Evolutionary conservation across 2,329 filamentous ascomycete species (phyloP), one percentile per base, ranked within the genome.

Genomic region (Aspergillus udagawae): DNA sequence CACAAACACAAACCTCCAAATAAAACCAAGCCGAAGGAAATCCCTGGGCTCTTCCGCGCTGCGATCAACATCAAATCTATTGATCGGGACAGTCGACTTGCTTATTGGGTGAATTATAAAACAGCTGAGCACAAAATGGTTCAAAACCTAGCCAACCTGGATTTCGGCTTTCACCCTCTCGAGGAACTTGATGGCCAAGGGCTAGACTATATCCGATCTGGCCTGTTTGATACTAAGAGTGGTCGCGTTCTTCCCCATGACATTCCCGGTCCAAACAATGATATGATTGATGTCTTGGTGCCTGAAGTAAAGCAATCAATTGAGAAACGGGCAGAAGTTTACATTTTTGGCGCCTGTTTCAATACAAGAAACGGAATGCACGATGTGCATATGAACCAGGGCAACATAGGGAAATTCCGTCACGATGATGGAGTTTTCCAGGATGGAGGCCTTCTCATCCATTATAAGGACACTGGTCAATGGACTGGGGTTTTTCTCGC

Each of bases 231-330:
- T 29, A 56, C 56, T 21, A 48, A 58, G 5, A 51, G 42, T n/a
- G 62, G 64, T 10, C 48, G 60, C 10, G 56, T 67, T 9, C 51
- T 69, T 8, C 60, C 63, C 0, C 64, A 64, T 54, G 60, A 63
- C n/a, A 53, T 62, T 27, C 47, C 53, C 3, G 64, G 63, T 1
- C 58, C 57, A 3, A 54, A 64, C 28, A 67, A 56, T 80, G 65
- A 76, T 71, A 48, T 82, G 67, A 49, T 65, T 1, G 58, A 66
- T n/a, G 50, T 61, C 1, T 25, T 66, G 2, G 56, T 54, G 2
- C 64, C 64, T 42, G 51, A 57, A 32, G 20, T 66, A 7, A 28
- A 59, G 17, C 35, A 57, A 3, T 56, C 61, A 3, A 53, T 66
- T 9, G 21, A 52, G 1, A 17, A 62, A 9, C 44, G 61, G 1